Conservation (phyloP, 805 yeast genomes). For the Zygosaccharomyces siamensis region DNA sequence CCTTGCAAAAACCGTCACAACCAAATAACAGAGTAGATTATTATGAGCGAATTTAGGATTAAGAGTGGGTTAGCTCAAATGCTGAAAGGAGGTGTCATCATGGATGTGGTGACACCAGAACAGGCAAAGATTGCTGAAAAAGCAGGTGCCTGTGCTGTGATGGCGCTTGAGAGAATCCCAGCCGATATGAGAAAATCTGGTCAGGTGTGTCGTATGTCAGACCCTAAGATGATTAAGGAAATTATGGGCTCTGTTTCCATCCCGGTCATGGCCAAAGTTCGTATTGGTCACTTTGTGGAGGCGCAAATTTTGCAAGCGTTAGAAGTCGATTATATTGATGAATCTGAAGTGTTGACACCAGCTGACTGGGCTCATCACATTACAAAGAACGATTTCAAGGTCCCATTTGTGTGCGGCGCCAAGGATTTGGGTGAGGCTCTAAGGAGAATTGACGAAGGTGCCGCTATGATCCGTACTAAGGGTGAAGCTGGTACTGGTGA, state of each 20-base stretch:
- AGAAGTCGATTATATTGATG: slow-evolving; percentile 76
- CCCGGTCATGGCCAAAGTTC: slow-evolving; percentile 81
- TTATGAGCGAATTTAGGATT: slow-evolving; percentile 40
- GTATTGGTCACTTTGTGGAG: slow-evolving; percentile 80
- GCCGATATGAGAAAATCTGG: slow-evolving; percentile 81
- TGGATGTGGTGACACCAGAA: slow-evolving; percentile 74
- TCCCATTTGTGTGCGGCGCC: slow-evolving; percentile 83
- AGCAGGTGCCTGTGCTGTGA: slow-evolving; percentile 87
- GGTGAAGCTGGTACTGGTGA: slow-evolving; percentile 92
- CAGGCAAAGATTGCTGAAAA: slow-evolving; percentile 76
- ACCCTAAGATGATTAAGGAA: slow-evolving; percentile 70
- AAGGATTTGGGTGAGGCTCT: slow-evolving; percentile 77
- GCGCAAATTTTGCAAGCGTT: slow-evolving; percentile 71
- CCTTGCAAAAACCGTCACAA: not conserved
- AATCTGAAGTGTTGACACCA: slow-evolving; percentile 78
- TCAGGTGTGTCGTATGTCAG: slow-evolving; percentile 82
- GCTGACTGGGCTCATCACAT: slow-evolving; percentile 70
- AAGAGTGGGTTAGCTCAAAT: slow-evolving; percentile 82
- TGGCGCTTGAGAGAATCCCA: slow-evolving; percentile 83
- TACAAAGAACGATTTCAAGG: slow-evolving; percentile 51
- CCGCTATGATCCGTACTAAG: slow-evolving; percentile 82
- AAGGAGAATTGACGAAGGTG: slow-evolving; percentile 75
- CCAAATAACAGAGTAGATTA: not conserved
- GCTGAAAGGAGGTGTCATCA: slow-evolving; percentile 74
- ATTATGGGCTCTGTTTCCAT: slow-evolving; percentile 63